Evolutionary conservation across 805 yeast species (phyloP), one percentile per base, ranked within the genome.

Genomic region (Metschnikowia reukaufii): DNA sequence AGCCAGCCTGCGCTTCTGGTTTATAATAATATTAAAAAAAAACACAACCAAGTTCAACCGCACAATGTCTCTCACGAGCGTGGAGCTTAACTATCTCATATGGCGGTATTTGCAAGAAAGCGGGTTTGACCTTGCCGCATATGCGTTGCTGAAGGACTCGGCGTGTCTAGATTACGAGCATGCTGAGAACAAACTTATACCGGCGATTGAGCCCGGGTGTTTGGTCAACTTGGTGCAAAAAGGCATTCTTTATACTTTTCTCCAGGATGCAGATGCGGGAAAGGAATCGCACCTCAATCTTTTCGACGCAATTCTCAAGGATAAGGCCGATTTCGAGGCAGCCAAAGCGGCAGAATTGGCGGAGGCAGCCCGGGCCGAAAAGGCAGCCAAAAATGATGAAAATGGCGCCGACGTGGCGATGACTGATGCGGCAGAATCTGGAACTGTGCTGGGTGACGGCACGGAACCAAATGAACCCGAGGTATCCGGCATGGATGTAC

Each of bases 21-120:
- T n/a, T n/a, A n/a, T n/a, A n/a, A n/a, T n/a, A n/a, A n/a, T n/a
- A n/a, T n/a, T n/a, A n/a, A 15, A 27, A 38, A 41, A 20, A 12
- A 4, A 6, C 44, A 30, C 7, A 19, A 20, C 19, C 23, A 25
- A 33, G 32, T 27, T n/a, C n/a, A n/a, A n/a, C n/a, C n/a, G n/a
- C 16, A 29, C 43, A 39, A 88, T 89, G 96, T 85, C 96, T 20
- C 69, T 92, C 40, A 79, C 94, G 4, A 84, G 94, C 47, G 82
- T 78, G 47, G 96, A 90, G 66, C 78, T 92, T 45, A 94, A 92
- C 71, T 92, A 92, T 62, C 76, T 94, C 56, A 80, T 92, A 44
- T 94, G 97, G 96, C 71, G 97, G 51, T 94, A 92, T 61, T 74
- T 90, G 32, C 96, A 89, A 61, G 98, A 94, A 63, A 73, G 84